Percentiles rank a stretch among this genome's conserved stretches.
Conservation (phyloP, 2,329 filamentous ascomycete species). For the Fusarium brachygibbosum region DNA sequence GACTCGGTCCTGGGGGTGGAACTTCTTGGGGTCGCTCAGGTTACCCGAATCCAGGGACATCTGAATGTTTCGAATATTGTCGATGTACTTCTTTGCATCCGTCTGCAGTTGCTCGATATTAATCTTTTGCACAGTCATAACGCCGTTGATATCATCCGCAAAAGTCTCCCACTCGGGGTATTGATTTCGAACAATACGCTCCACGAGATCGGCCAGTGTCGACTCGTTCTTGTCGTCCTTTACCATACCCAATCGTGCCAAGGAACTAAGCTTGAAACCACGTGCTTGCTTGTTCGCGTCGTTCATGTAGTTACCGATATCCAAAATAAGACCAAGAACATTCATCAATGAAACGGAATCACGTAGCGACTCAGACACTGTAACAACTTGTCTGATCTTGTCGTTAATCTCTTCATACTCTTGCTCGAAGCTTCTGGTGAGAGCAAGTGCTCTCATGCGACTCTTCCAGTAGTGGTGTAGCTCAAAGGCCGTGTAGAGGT, state of each 20-base stretch:
- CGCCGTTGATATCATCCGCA: conserved; percentile 83
- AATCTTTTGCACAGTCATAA: conserved; percentile 85
- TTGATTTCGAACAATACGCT: conserved; percentile 95
- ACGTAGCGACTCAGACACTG: conserved; percentile 87
- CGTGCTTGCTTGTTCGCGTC: conserved; percentile 98
- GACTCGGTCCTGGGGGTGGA: conserved; percentile 97
- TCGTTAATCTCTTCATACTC: conserved; percentile 93
- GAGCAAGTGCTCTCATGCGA: conserved; percentile 88
- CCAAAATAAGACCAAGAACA: conserved; percentile 92
- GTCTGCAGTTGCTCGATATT: conserved; percentile 92
- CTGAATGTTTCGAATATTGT: conserved; percentile 95
- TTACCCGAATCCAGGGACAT: conserved; percentile 92
- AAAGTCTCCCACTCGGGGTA: conserved; percentile 97
- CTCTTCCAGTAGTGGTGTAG: conserved; percentile 99
- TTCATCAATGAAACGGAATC: conserved; percentile 96
- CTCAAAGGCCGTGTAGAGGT: conserved; percentile 92
- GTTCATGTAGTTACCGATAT: conserved; percentile 99
- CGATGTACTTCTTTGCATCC: conserved; percentile 92
- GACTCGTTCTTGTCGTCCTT: conserved; percentile 99
- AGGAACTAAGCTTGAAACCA: conserved; percentile 96
- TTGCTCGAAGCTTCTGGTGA: conserved; percentile 85
- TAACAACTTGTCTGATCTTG: conserved; percentile 88
- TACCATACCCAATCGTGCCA: conserved; percentile 94
- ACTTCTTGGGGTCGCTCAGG: conserved; percentile 95
- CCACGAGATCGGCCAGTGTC: conserved; percentile 93